Evolutionary conservation across 805 yeast genomes (phyloP), one percentile per base, ranked within the genome.

Genomic region (Cyberlindnera sargentensis): DNA sequence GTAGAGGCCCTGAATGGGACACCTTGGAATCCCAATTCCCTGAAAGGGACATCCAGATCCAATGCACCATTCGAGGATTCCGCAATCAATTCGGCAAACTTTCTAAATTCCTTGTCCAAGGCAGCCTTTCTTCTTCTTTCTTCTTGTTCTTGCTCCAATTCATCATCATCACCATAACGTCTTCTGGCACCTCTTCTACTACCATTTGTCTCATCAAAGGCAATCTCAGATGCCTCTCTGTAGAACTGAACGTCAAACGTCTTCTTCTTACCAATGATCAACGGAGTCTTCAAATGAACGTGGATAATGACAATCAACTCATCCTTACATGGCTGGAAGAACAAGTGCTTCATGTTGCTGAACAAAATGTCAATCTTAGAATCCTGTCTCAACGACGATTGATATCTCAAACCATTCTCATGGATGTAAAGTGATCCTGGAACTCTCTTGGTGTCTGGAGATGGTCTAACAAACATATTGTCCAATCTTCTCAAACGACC

Each of bases 101-200:
- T 72, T 64, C 80, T 82, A 68, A 90, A 93, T 65, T 93, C 98
- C 63, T 84, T 87, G 67, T 93, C 96, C 57, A 93, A 76, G 33
- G 87, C 77, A 25, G 86, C 84, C 57, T 95, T 85, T 66, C 96
- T 78, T 65, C 91, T 76, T 69, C 97, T 82, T 68, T 93, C 99
- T 64, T 93, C 98, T 67, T 91, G 97, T 68, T 93, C 99, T 66
- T 91, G 97, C 66, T 93, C 98, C 51, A 93, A 72, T 67, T 93
- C 99, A 64, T 93, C 99, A 64, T 93, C 99, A 63, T 93, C 99
- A 38, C 99, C 99, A 61, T 93, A 93, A 58, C 93, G 68, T 61
- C 93, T 71, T 49, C 52, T 49, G 9, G 49, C 49, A 31, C 53
- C 55, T 51, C 76, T 77, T 64, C 97, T 80, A 68, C 87, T 83